phyloP scores from a whole-genome alignment of 768 basidiomycete genomes.

The Tricholoma furcatifolium region DNA sequence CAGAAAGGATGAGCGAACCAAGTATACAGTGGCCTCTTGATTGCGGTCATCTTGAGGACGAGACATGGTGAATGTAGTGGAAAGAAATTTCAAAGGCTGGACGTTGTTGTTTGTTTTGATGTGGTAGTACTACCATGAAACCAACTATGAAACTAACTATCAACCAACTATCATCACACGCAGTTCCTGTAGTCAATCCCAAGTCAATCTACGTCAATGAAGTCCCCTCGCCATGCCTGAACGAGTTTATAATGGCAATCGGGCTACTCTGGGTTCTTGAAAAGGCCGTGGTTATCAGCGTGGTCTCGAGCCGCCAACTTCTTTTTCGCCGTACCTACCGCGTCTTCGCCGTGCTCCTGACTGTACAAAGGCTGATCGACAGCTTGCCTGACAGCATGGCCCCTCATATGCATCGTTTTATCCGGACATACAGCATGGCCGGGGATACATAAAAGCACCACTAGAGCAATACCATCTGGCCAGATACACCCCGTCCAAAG shows the following conservation, averaged over 20 bases:
- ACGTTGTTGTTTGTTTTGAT: conserved; percentile 9
- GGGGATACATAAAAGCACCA: conserved; percentile 8
- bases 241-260: background rate
- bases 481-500: background rate
- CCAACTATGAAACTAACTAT: no score
- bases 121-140: background rate
- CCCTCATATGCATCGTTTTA: conserved; percentile 6
- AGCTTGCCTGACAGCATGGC: conserved; percentile 11
- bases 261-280: background rate
- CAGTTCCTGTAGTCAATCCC: background rate
- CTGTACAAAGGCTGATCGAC: conserved; percentile 9
- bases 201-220: conserved; percentile 10
- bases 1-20: conserved; percentile 42
- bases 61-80: conserved; percentile 40
- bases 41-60: conserved; percentile 87
- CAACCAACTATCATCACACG: background rate
- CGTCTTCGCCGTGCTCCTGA: conserved; percentile 11
- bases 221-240: background rate
- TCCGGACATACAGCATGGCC: conserved; percentile 3
- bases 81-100: conserved; percentile 1
- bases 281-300: conserved; percentile 1
- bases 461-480: background rate
- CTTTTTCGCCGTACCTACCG: conserved; percentile 12
- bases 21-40: conserved; percentile 88
- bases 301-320: conserved; percentile 8